Evolutionary conservation across 768 basidiomycete species (phyloP), one percentile per base, ranked within the genome.

Genomic region (Dendrothele bispora): DNA sequence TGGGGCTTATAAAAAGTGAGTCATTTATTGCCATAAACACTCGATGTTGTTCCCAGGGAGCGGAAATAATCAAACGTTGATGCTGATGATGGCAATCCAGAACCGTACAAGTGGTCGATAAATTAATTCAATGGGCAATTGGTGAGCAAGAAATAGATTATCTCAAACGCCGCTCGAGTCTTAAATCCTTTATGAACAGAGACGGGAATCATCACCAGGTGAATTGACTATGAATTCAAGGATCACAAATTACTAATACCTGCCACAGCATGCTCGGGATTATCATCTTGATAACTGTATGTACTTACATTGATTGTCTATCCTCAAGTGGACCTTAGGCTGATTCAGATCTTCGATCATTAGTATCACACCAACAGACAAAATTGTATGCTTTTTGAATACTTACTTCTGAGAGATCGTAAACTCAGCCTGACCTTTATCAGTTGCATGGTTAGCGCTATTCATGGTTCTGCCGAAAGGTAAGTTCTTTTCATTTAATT

Each of bases 401-500:
- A 5, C 29, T 30, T 11, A 17, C 8, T 12, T 11, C 12, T 17
- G 5, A 7, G 18, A 35, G 17, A 18, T 44, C 36, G 4, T 30
- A 15, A n/a, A 14, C 20, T 1, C 22, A 17, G 20, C n/a, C 12
- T 27, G 7, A 7, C 21, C 15, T 34, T 22, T 8, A 21, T 24
- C 18, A 44, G 43, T 44, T 22, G 43, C 43, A 18, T 44, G 43
- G 43, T 34, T 44, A n/a, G 43, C 43, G 20, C 43, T 44, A 8
- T 44, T 44, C 43, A 44, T 44, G 43, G 43, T 44, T 11, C 28
- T 44, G 8, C 43, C 43, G 5, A 44, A 44, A 44, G 43, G 43
- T 44, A 43, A 17, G 10, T 8, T 28, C n/a, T n/a, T n/a, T n/a
- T n/a, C n/a, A 11, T 28, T 2, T n/a, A 17, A 21, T 15, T 3